Evolutionary conservation across 306 rosid genomes (phyloP).

Genomic region (Cucumis melo): DNA sequence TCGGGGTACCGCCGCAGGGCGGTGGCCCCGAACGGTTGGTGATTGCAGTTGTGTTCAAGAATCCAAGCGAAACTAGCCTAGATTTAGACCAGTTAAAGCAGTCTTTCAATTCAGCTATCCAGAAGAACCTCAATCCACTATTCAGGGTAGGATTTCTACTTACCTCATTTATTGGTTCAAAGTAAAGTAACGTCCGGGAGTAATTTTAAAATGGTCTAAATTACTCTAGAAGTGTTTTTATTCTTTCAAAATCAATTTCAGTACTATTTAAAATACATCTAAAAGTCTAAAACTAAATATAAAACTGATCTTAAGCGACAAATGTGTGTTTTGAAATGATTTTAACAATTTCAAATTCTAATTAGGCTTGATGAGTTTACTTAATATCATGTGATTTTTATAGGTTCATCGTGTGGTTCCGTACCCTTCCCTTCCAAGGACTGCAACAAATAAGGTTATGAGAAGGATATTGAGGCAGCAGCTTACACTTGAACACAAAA

Average conservation of each 20-base stretch:
- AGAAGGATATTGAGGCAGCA: constrained; percentile 78
- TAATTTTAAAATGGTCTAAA: too few species aligned
- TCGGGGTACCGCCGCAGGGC: constrained; percentile 69
- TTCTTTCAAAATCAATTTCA: too few species aligned
- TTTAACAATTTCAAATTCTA: too few species aligned
- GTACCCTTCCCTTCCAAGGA: constrained; percentile 66
- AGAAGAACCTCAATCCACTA: constrained; percentile 76
- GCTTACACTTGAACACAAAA: constrained; percentile 24
- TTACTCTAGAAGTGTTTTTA: too few species aligned
- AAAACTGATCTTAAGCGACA: too few species aligned
- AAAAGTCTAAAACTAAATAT: too few species aligned
- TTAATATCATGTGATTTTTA: neutral
- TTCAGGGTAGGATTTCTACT: constrained; percentile 49
- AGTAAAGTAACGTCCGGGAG: too few species aligned
- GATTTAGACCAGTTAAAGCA: constrained; percentile 36
- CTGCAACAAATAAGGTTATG: constrained; percentile 91
- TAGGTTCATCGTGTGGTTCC: constrained; percentile 66
- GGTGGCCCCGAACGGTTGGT: constrained; percentile 91
- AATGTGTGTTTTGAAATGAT: too few species aligned
- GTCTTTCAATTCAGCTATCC: constrained; percentile 75
- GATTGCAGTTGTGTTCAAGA: constrained; percentile 55
- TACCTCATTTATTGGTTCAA: neutral
- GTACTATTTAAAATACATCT: too few species aligned
- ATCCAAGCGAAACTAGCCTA: constrained; percentile 13
- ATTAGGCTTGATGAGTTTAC: neutral